Evolutionary conservation across 768 basidiomycete species (phyloP).

Genomic region (Neoboletus subvelutipes): DNA sequence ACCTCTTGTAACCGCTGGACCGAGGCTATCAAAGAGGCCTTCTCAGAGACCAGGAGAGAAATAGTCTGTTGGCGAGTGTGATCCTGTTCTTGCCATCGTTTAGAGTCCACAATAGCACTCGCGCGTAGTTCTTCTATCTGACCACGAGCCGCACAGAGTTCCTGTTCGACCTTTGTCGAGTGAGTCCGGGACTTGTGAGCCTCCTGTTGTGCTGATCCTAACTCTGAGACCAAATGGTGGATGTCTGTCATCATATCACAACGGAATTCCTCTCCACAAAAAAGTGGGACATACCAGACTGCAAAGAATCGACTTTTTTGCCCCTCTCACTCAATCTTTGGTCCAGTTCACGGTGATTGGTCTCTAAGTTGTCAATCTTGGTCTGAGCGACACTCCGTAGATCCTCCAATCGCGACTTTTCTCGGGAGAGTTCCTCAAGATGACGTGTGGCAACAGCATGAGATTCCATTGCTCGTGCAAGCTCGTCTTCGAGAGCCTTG

Average conservation of each 20-base stretch:
- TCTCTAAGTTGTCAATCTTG: conserved; percentile 19
- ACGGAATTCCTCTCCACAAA: conserved; percentile 28
- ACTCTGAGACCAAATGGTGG: conserved; percentile 19
- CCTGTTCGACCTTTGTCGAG: conserved; percentile 18
- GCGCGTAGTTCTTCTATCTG: conserved; percentile 21
- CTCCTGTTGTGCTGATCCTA: conserved; percentile 17
- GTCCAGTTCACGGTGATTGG: conserved; percentile 9
- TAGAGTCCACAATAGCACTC: conserved; percentile 11
- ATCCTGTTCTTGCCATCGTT: conserved; percentile 32
- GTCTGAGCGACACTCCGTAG: conserved; percentile 9
- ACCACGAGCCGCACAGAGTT: conserved; percentile 18
- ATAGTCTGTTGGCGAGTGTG: conserved; percentile 73
- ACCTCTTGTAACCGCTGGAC: conserved; percentile 56
- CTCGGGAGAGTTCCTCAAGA: conserved; percentile 20
- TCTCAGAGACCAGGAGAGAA: conserved; percentile 72
- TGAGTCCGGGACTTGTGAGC: conserved; percentile 9
- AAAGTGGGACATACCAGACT: conserved; percentile 23
- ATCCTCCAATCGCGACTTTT: conserved; percentile 26
- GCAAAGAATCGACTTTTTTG: conserved; percentile 15
- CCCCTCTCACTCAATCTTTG: conserved; percentile 9
- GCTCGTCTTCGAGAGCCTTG: conserved; percentile 22
- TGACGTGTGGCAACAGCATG: conserved; percentile 9
- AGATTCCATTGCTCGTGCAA: conserved; percentile 18
- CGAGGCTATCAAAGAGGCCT: conserved; percentile 56
- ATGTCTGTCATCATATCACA: conserved; percentile 18